Percentiles rank a stretch among this genome's conserved stretches.
phyloP scores from a whole-genome alignment of 495 filamentous ascomycete species.

The Aspergillus egyptiacus region DNA sequence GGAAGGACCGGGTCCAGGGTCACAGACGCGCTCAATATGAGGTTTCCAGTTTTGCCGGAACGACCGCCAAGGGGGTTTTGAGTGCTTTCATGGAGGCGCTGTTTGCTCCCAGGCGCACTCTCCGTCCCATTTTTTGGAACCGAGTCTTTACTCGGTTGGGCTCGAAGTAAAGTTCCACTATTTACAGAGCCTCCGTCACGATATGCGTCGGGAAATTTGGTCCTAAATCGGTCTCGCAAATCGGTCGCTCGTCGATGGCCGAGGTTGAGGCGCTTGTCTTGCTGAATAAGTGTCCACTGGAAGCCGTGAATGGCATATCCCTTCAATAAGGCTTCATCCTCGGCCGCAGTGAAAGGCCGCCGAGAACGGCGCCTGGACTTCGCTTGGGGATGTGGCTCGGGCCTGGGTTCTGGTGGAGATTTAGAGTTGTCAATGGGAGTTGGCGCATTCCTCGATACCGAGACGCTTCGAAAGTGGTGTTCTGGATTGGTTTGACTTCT shows the following conservation, averaged over 20 bases:
- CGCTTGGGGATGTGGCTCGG: slow-evolving; percentile 33
- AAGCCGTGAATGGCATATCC: slow-evolving; percentile 72
- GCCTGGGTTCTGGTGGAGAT: slow-evolving; percentile 29
- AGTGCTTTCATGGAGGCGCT: slow-evolving; percentile 4
- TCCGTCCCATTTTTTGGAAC: slow-evolving; percentile 5
- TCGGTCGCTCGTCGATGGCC: slow-evolving; percentile 66
- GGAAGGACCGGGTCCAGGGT: slow-evolving; percentile 30
- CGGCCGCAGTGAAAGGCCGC: slow-evolving; percentile 63
- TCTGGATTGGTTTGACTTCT: slow-evolving; percentile 6
- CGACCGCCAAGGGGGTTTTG: slow-evolving; percentile 9
- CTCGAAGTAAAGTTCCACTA: slow-evolving; percentile 24
- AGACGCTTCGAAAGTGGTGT: slow-evolving; percentile 1
- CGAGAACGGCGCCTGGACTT: slow-evolving; percentile 38
- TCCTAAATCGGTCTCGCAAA: slow-evolving; percentile 75
- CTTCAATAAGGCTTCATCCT: slow-evolving; percentile 70
- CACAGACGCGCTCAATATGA: slow-evolving; percentile 4
- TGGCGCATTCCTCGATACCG: slow-evolving; percentile 15
- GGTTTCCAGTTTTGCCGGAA: slow-evolving; percentile 4
- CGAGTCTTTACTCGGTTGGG: slow-evolving; percentile 2
- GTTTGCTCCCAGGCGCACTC: background rate
- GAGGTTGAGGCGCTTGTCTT: slow-evolving; percentile 62
- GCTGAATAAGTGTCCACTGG: slow-evolving; percentile 73
- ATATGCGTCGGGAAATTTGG: slow-evolving; percentile 71
- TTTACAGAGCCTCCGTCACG: slow-evolving; percentile 45
- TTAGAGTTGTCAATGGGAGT: slow-evolving; percentile 25